phyloP scores from a whole-genome alignment of 2,329 filamentous ascomycete species.

The Venturia carpophila region DNA sequence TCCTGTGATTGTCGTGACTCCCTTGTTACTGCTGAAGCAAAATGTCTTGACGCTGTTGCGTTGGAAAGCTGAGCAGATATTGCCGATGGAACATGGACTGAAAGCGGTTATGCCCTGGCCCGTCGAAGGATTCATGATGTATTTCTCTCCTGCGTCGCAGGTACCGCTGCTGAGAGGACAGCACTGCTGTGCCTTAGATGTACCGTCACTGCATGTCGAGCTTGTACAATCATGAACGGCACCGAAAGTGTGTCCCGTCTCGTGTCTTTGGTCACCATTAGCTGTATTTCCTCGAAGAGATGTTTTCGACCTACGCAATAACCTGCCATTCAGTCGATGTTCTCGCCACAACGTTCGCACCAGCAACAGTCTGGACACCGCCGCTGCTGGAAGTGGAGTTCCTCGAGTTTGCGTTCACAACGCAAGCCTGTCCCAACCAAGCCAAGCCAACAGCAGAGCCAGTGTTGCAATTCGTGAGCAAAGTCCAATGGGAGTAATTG shows the following conservation, averaged over 20 bases:
- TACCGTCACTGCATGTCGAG: constrained; percentile 56
- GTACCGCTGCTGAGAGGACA: constrained; percentile 62
- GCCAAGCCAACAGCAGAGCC: constrained; percentile 81
- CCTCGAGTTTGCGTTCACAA: constrained; percentile 45
- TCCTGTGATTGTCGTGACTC: constrained; percentile 71
- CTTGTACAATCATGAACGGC: constrained; percentile 86
- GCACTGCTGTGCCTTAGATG: constrained; percentile 57
- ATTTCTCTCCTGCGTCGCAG: constrained; percentile 71
- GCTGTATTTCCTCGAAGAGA: not conserved
- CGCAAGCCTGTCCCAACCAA: constrained; percentile 85
- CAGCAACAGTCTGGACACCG: constrained; percentile 62
- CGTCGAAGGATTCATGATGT: constrained; percentile 95
- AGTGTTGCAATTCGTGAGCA: constrained; percentile 74
- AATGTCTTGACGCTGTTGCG: constrained; percentile 65
- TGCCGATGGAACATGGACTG: constrained; percentile 82
- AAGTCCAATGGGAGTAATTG: constrained; percentile 85
- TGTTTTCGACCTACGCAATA: constrained; percentile 51
- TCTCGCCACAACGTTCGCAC: constrained; percentile 81
- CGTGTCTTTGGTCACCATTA: constrained; percentile 45
- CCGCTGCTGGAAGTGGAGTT: constrained; percentile 32
- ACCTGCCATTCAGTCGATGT: constrained; percentile 89
- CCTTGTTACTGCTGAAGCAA: constrained; percentile 80
- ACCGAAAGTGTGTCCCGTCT: constrained; percentile 89
- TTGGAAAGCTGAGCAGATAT: constrained; percentile 81
- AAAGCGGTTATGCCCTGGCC: constrained; percentile 65